Evolutionary conservation across 2,329 filamentous ascomycete genomes (phyloP).

Genomic region (Colletotrichum sp.): DNA sequence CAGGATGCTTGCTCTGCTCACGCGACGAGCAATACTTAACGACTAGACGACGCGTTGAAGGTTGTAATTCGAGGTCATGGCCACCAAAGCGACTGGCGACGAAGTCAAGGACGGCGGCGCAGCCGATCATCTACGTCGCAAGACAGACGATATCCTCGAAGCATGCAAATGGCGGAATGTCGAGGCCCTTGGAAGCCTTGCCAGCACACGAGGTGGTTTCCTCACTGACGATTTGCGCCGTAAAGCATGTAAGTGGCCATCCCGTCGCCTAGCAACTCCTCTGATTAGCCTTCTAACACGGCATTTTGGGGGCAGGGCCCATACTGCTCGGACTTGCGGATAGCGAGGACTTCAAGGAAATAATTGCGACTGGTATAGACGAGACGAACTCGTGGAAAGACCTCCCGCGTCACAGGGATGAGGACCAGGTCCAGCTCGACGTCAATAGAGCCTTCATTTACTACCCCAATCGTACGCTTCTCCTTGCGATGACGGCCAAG

Average conservation of each 20-base stretch:
- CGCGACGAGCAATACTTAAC: background rate
- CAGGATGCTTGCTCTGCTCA: background rate
- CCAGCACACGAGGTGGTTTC: constrained; percentile 70
- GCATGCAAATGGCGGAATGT: constrained; percentile 67
- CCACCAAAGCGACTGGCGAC: background rate
- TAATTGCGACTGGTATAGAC: constrained; percentile 18
- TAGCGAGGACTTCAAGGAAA: constrained; percentile 7
- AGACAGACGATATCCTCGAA: constrained; percentile 55
- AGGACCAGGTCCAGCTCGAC: constrained; percentile 89
- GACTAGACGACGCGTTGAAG: background rate
- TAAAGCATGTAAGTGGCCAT: constrained; percentile 72
- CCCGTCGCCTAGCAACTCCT: constrained; percentile 9
- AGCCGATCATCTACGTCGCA: constrained; percentile 30
- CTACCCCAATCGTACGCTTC: constrained; percentile 77
- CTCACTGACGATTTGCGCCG: constrained; percentile 71
- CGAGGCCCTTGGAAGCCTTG: constrained; percentile 59
- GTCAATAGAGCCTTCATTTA: constrained; percentile 97
- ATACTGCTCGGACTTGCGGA: constrained; percentile 54
- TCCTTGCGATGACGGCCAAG: background rate
- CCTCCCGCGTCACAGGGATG: constrained; percentile 82
- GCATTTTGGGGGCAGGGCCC: constrained; percentile 57
- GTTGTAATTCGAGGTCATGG: background rate
- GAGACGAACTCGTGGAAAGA: constrained; percentile 54
- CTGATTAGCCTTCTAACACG: constrained; percentile 7
- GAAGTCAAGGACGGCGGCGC: constrained; percentile 3